Conservation (phyloP, 768 basidiomycete species). For the Paxillus involutus region DNA sequence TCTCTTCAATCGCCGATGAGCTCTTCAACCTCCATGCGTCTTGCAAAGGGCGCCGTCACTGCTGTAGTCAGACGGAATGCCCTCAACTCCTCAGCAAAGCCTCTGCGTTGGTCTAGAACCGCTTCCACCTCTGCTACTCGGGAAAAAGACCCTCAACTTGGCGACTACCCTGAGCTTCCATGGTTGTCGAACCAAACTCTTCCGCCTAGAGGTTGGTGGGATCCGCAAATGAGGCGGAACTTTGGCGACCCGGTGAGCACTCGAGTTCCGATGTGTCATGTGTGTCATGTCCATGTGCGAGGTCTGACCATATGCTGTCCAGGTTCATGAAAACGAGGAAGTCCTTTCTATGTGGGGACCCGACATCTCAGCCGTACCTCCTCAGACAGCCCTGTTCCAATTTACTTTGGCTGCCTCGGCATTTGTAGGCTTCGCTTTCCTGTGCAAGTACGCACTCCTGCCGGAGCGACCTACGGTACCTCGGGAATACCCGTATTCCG, state of each 20-base stretch:
- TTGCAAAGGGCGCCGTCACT: slow-evolving; percentile 12
- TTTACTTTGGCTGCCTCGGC: slow-evolving; percentile 60
- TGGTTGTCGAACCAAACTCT: slow-evolving; percentile 64
- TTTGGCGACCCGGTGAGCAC: slow-evolving; percentile 71
- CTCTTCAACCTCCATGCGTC: slow-evolving; percentile 13
- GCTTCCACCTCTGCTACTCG: slow-evolving; percentile 17
- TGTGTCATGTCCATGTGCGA: slow-evolving; percentile 1
- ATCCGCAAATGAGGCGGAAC: slow-evolving; percentile 73
- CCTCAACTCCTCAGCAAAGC: slow-evolving; percentile 4
- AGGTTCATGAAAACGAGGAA: slow-evolving; percentile 84
- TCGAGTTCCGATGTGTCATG: slow-evolving; percentile 7
- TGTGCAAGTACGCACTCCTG: slow-evolving; percentile 53
- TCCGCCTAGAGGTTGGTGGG: slow-evolving; percentile 71
- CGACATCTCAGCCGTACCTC: slow-evolving; percentile 63
- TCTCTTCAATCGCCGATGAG: slow-evolving; percentile 15
- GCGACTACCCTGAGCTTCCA: slow-evolving; percentile 73
- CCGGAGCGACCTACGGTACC: slow-evolving; percentile 67
- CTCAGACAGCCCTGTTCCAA: slow-evolving; percentile 60
- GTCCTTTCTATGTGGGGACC: slow-evolving; percentile 87
- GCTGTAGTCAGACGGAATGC: slow-evolving; percentile 1
- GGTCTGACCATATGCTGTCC: slow-evolving; percentile 15
- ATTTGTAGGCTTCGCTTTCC: slow-evolving; percentile 64
- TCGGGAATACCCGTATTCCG: slow-evolving; percentile 75
- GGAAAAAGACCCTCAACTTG: slow-evolving; percentile 64
- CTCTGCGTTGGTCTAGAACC: slow-evolving; percentile 4